Evolutionary conservation across 2,329 filamentous ascomycete species (phyloP).

Genomic region (Neocucurbitaria cava): DNA sequence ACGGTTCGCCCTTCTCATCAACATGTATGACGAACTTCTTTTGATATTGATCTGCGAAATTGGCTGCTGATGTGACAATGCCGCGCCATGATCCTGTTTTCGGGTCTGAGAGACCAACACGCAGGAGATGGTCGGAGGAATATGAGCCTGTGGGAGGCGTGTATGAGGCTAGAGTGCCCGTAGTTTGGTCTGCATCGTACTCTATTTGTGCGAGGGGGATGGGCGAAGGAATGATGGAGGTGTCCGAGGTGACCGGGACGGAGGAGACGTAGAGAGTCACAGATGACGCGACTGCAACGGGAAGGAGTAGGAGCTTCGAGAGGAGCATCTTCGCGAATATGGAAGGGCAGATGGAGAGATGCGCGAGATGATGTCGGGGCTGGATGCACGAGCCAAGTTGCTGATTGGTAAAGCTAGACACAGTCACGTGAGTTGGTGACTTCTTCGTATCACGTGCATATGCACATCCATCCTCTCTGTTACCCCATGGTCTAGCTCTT

Average conservation of each 20-base stretch:
- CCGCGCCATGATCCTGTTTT: constrained; percentile 51
- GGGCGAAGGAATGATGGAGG: constrained; percentile 43
- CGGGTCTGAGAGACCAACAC: constrained; percentile 53
- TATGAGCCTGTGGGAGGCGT: constrained; percentile 46
- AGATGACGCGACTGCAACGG: constrained; percentile 48
- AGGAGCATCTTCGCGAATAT: constrained; percentile 45
- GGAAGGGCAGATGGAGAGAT: constrained; percentile 5
- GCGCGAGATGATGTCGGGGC: constrained; percentile 9
- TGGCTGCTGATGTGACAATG: constrained; percentile 54
- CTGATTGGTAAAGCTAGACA: constrained; percentile 21
- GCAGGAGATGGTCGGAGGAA: constrained; percentile 48
- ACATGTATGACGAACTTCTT: constrained; percentile 55
- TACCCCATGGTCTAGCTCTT: too few relatives aligned
- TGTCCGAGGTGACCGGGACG: constrained; percentile 84
- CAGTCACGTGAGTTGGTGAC: constrained; percentile 11
- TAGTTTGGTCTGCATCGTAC: constrained; percentile 48
- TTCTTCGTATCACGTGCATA: too few relatives aligned
- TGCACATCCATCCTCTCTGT: constrained; percentile 2
- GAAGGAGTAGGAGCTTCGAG: constrained; percentile 43
- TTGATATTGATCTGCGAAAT: constrained; percentile 51
- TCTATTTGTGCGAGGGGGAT: constrained; percentile 53
- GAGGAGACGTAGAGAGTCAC: constrained; percentile 67
- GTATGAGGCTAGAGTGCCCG: constrained; percentile 45
- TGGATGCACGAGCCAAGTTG: constrained; percentile 17
- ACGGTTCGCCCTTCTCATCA: constrained; percentile 52